phyloP scores from a whole-genome alignment of 2,329 filamentous ascomycete species.

The Monosporascus sp. region DNA sequence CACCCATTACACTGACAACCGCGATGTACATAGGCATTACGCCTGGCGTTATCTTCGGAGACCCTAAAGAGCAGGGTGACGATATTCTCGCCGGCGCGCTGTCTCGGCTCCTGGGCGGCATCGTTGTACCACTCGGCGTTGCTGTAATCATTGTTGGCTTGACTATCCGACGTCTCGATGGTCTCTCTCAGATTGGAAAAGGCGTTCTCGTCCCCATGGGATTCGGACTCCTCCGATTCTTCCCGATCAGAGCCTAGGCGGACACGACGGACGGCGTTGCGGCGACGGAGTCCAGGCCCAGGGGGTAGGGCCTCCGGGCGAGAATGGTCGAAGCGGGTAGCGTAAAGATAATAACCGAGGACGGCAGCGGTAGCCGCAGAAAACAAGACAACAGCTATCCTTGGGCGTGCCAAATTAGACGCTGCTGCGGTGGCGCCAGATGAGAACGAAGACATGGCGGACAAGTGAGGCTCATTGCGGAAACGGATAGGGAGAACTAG shows the following conservation, averaged over 20 bases:
- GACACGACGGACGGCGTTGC: slow-evolving; percentile 59
- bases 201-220: slow-evolving; percentile 39
- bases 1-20: slow-evolving; percentile 92
- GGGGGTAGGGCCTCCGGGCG: slow-evolving; percentile 17
- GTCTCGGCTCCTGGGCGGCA: slow-evolving; percentile 31
- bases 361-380: slow-evolving; percentile 52
- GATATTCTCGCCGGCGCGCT: slow-evolving; percentile 67
- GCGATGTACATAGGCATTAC: slow-evolving; percentile 85
- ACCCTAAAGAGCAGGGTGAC: slow-evolving; percentile 85
- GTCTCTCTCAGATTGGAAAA: slow-evolving; percentile 33
- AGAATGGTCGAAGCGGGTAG: slow-evolving; percentile 23
- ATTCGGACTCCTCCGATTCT: slow-evolving; percentile 34
- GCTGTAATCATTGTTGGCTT: slow-evolving; percentile 14
- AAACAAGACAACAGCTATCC: slow-evolving; percentile 49
- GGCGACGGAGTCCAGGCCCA: slow-evolving; percentile 49
- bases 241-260: slow-evolving; percentile 32
- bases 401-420: slow-evolving; percentile 50
- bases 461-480: slow-evolving; percentile 21
- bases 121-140: slow-evolving; percentile 51
- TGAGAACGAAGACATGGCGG: slow-evolving; percentile 42
- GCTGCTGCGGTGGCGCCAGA: slow-evolving; percentile 31
- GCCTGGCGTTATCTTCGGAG: slow-evolving; percentile 83
- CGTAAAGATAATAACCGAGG: slow-evolving; percentile 54
- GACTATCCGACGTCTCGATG: slow-evolving; percentile 30
- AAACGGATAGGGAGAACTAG: background rate